Evolutionary conservation across 345 rosid species (phyloP).

Genomic region (Clausena lansium): DNA sequence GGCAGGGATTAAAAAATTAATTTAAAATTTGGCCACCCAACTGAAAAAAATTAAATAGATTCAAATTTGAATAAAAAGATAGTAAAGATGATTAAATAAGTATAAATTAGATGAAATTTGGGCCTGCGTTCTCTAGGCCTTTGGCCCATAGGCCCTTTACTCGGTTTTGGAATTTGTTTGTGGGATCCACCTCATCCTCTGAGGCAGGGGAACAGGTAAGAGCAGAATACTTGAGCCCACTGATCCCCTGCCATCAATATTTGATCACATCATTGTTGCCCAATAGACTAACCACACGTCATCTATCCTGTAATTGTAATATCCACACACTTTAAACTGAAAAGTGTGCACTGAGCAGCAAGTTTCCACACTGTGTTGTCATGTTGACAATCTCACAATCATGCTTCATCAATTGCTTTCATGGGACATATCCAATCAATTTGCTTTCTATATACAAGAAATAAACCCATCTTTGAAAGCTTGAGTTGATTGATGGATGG

Average conservation of each 20-base stretch:
- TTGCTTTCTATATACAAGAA: not conserved
- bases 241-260: not conserved
- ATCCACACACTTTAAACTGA: not conserved
- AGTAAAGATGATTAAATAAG: not conserved
- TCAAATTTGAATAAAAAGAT: too few relatives aligned
- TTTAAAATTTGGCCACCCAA: too few relatives aligned
- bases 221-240: not conserved
- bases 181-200: not conserved
- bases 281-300: not conserved
- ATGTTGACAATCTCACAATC: not conserved
- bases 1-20: too few relatives aligned
- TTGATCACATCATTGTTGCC: not conserved
- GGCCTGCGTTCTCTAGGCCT: too few relatives aligned
- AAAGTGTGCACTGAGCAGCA: too few relatives aligned
- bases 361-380: not conserved
- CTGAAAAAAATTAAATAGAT: too few relatives aligned
- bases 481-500: too few relatives aligned
- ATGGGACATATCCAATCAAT: not conserved
- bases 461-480: too few relatives aligned
- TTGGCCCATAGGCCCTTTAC: not conserved
- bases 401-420: not conserved
- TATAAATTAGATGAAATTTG: not conserved
- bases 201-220: not conserved
- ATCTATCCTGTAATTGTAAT: not conserved
- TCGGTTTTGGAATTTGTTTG: too few relatives aligned